Evolutionary conservation across 208 protist genomes (phyloP), one percentile per base, ranked within the genome.

Genomic region (Leishmania aethiopica): DNA sequence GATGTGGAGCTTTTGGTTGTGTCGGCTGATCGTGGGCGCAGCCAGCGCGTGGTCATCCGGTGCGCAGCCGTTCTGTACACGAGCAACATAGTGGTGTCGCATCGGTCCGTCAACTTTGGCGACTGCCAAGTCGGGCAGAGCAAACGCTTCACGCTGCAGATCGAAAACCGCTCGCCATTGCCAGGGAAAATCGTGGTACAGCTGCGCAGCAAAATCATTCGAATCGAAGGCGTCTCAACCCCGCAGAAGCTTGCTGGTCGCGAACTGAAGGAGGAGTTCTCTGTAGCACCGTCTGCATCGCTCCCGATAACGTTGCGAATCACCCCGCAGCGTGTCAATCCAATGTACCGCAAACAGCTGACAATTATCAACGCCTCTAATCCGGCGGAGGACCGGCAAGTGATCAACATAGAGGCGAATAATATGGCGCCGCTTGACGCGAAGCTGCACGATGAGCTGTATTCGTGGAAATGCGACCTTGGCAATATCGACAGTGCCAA

Each of bases 381-480:
- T 77, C 89, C 91, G 15, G 85, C 84, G 25, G 94, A 93, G 49
- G 94, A 97, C 55, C 78, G 86, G 13, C 87, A 94, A 53, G 94
- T 97, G 72, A 85, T 97, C 59, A 97, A 94, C 57, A 95, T 97
- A 53, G 92, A 97, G 77, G 88, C 94, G 15, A 97, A 97, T 88
- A 97, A 97, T 78, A 94, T 96, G 91, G 88, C 93, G 4, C 94
- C 91, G 5, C 78, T 91, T 3, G 94, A 97, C 67, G 88, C 93
- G 17, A 96, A 95, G 72, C 60, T 95, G 57, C 94, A 97, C 71
- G 90, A 97, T 82, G 92, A 93, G 79, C 80, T 97, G 37, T 97
- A 97, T 78, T 88, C 91, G 1, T 97, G 94, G 89, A 89, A 93
- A 40, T 89, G 86, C 59, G 85, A 89, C 60, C 60, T 86, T 35